Percentiles rank a stretch among this genome's conserved stretches.
Evolutionary conservation across 139 green algal species (phyloP).

Genomic region (Coelastrella sp.): DNA sequence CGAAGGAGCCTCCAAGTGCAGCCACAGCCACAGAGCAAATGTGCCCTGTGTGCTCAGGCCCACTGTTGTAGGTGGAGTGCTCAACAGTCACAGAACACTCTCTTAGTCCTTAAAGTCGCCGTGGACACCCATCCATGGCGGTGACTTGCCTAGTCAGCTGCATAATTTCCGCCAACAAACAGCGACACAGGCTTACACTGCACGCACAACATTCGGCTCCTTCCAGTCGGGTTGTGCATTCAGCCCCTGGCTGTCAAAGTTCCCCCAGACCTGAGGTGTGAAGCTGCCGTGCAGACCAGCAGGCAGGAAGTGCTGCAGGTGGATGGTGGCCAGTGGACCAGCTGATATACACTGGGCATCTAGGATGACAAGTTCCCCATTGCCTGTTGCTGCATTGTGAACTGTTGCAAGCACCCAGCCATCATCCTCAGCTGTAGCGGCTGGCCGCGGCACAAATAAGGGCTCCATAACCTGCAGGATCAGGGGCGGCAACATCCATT

Average conservation of each 20-base stretch:
- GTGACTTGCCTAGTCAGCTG: background rate
- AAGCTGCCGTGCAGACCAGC: conserved; percentile 72
- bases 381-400: conserved; percentile 63
- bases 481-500: conserved; percentile 46
- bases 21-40: no score
- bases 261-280: background rate
- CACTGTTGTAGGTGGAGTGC: no score
- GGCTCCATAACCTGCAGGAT: conserved; percentile 60
- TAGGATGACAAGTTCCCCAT: conserved; percentile 61
- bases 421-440: conserved; percentile 64
- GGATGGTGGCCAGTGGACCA: conserved; percentile 67
- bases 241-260: background rate
- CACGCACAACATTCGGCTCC: conserved; percentile 45
- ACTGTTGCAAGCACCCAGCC: conserved; percentile 77
- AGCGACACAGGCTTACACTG: conserved; percentile 17
- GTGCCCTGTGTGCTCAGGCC: no score
- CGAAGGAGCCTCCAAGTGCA: no score
- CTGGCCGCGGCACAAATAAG: conserved; percentile 72
- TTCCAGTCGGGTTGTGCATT: conserved; percentile 20
- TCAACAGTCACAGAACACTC: no score
- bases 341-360: conserved; percentile 57
- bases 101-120: no score
- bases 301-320: conserved; percentile 70
- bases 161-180: no score
- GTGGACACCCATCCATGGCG: background rate